Base-by-base conservation (phyloP, 306 rosid species). In the Rosa lucieae region DNA sequence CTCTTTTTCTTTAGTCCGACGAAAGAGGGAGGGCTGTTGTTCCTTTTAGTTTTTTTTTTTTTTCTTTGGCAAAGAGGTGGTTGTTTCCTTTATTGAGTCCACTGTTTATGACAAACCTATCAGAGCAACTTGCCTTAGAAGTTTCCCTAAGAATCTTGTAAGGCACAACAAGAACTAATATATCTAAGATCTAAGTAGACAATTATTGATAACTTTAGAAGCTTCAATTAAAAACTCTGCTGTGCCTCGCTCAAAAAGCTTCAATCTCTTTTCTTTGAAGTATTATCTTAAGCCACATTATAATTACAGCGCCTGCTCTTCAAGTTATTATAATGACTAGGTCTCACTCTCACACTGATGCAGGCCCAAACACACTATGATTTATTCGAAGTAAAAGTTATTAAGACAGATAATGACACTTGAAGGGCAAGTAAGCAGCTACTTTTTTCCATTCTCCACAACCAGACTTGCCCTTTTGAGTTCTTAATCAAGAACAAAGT, bases 391-490 rank as follows among this genome's bases (percentile, higher is more conserved):
- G 63, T 37, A 78, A 67, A 82, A 82, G 56, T 77, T 65, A 32
- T 26, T 32, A 21, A 70, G 74, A 73, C 37, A 74, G 86, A 88
- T 70, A 80, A 86, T 63, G 89, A 85, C 77, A 61, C 89, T 86
- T 84, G n/a, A 61, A 52, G 14, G 21, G 49, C 80, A 86, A 82
- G 93, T 17, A 67, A 37, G 71, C 47, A 17, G 71, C 23, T 66
- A 3, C 13, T 17, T 66, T 61, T 61, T 61, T 26, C 8, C 17
- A 39, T 39, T 67, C 48, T 35, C 29, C 44, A 65, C 1, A 17
- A 39, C 48, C 23, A 67, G 1, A 18, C 7, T 26, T 18, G 2
- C 42, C 40, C 42, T 29, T 62, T 29, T 12, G 20, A 63, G 69
- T 32, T 63, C 43, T 32, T 32, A 29, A 23, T 4, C 23, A 63